Base-by-base conservation (phyloP, 1,284 basidiomycete genomes). In the Microbotryum intermedium region DNA sequence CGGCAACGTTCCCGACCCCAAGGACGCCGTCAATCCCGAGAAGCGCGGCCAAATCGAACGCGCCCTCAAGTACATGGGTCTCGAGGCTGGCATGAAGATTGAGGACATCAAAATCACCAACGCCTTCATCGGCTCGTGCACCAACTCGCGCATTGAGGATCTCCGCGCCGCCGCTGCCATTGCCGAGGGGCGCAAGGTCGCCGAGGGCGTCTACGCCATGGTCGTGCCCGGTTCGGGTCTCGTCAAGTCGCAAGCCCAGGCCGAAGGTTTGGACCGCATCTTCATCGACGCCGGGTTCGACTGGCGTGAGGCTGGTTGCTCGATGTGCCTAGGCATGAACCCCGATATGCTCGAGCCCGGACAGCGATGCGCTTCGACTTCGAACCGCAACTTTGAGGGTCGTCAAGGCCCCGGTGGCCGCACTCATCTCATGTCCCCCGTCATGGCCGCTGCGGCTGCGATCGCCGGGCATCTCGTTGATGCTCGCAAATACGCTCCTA, bases 281-380 rank as follows among this genome's bases (percentile, higher is more conserved):
- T 93, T 97, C 81, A 90, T 85, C 75, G 87, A 89, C 55, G 92
- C 92, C 29, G 93, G 93, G 23, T 97, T 95, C 72, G 93, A 97
- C 74, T 97, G 91, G 92, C 83, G 92, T 61, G 93, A 97, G 77
- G 93, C 93, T 30, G 92, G 92, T 34, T 97, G 92, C 75, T 97
- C 93, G 34, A 97, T 97, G 93, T 97, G 92, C 76, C 76, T 97
- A 65, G 93, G 91, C 48, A 97, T 97, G 93, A 97, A 97, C 77
- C 90, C 92, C 11, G 92, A 97, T 77, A 90, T 94, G 75, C 80
- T 97, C 55, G 79, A 82, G 43, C 90, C 90, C 4, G 86, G 87
- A 51, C 88, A 97, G 76, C 87, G 93, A 55, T 97, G 92, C 72
- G 92, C 93, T 7, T 92, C 88, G 71, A 97, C 93, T 46, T 94